These are phyloP conservation scores for Novymonas esmeraldas DNA, from an alignment of 208 protist species.

Conservation along the genomic window DNA sequence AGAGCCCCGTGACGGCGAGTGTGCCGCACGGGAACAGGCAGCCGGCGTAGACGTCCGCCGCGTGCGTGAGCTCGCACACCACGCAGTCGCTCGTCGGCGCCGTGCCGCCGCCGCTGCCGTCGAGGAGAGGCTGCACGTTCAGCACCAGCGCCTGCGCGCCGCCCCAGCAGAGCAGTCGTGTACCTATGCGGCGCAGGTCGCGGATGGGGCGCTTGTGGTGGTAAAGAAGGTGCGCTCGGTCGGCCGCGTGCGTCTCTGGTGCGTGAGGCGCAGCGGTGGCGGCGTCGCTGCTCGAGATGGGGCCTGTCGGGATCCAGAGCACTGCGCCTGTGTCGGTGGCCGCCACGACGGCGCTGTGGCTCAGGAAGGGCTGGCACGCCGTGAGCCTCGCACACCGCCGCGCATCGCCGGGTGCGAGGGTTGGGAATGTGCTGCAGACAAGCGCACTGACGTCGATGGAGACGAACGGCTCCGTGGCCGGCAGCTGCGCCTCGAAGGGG, in stretches of 20 bases:
- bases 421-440: slow-evolving; percentile 19
- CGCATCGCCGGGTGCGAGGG: slow-evolving; percentile 5
- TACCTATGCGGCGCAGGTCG: slow-evolving; percentile 44
- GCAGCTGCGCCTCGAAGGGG: slow-evolving; percentile 53
- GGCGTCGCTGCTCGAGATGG: neutral
- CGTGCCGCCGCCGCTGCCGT: neutral
- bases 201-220: slow-evolving; percentile 53
- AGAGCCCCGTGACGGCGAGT: slow-evolving; percentile 72
- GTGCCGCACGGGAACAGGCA: slow-evolving; percentile 80
- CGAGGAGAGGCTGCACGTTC: slow-evolving; percentile 40
- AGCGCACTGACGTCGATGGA: slow-evolving; percentile 62
- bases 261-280: slow-evolving; percentile 5
- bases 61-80: slow-evolving; percentile 58
- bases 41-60: slow-evolving; percentile 65
- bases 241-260: slow-evolving; percentile 9
- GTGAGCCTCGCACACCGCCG: slow-evolving; percentile 45
- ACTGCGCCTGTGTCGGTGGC: slow-evolving; percentile 59
- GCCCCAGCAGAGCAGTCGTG: slow-evolving; percentile 73
- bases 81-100: slow-evolving; percentile 12
- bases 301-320: slow-evolving; percentile 58
- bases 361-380: slow-evolving; percentile 76
- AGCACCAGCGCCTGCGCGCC: slow-evolving; percentile 62
- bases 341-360: slow-evolving; percentile 55
- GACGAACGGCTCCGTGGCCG: slow-evolving; percentile 54
- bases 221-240: slow-evolving; percentile 38